These are phyloP conservation scores for Breynia disticha DNA, from an alignment of 441 rosid genomes.

Conservation along the genomic window DNA sequence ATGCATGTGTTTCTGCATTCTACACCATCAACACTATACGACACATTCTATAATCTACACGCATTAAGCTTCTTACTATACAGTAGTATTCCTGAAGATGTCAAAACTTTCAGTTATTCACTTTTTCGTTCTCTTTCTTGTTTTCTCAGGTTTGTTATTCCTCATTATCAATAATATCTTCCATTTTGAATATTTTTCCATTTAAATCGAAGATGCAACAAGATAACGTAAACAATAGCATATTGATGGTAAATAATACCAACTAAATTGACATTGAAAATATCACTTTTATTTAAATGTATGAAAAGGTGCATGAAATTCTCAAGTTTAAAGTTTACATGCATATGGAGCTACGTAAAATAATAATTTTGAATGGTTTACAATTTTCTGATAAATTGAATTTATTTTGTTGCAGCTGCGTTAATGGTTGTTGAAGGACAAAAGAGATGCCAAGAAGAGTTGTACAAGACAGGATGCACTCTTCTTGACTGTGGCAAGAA, in stretches of 20 bases:
- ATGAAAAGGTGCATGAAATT: too few relatives aligned
- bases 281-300: too few relatives aligned
- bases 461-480: background rate
- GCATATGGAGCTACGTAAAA: too few relatives aligned
- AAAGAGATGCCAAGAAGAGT: background rate
- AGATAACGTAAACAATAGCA: too few relatives aligned
- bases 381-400: background rate
- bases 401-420: background rate
- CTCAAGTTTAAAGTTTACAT: too few relatives aligned
- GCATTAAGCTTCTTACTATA: background rate
- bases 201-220: background rate
- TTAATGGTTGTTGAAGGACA: background rate
- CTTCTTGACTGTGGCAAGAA: background rate
- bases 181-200: background rate
- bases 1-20: too few relatives aligned
- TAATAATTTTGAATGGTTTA: background rate
- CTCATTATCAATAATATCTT: background rate
- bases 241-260: too few relatives aligned
- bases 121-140: background rate
- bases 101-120: constrained; percentile 1
- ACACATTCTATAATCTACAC: background rate
- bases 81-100: background rate
- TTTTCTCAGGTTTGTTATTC: constrained; percentile 1
- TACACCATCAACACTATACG: too few relatives aligned
- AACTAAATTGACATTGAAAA: too few relatives aligned